Conservation (phyloP, 306 rosid genomes). For the Cicer judaicum region DNA sequence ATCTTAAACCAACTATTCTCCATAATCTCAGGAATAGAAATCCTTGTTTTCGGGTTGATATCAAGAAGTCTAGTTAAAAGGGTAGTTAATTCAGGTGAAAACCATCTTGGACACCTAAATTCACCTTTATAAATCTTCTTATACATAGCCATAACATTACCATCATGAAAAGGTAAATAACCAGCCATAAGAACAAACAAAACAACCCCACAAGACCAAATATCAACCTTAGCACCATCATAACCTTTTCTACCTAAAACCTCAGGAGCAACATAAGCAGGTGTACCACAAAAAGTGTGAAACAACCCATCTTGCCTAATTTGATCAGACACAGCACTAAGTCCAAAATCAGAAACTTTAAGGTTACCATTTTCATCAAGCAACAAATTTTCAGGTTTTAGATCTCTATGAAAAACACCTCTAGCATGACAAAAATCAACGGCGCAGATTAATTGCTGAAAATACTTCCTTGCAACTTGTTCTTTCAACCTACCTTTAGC, state of each 20-base stretch:
- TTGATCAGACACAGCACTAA: slow-evolving; percentile 64
- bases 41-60: slow-evolving; percentile 53
- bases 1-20: slow-evolving; percentile 55
- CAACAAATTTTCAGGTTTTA: slow-evolving; percentile 65
- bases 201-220: slow-evolving; percentile 70
- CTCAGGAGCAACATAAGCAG: slow-evolving; percentile 73
- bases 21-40: slow-evolving; percentile 60
- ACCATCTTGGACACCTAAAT: slow-evolving; percentile 63
- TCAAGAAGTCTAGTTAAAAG: slow-evolving; percentile 55
- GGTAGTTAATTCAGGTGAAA: slow-evolving; percentile 44
- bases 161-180: slow-evolving; percentile 57
- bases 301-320: slow-evolving; percentile 63
- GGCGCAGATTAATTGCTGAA: slow-evolving; percentile 65
- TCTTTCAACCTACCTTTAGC: slow-evolving; percentile 61
- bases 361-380: slow-evolving; percentile 61
- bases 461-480: slow-evolving; percentile 56
- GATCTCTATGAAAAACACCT: slow-evolving; percentile 65
- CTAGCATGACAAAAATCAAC: slow-evolving; percentile 63
- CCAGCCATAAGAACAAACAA: slow-evolving; percentile 63
- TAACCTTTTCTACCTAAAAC: slow-evolving; percentile 58
- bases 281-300: slow-evolving; percentile 74
- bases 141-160: slow-evolving; percentile 55
- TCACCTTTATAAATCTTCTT: slow-evolving; percentile 63
- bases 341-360: slow-evolving; percentile 71
- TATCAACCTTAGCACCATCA: slow-evolving; percentile 59